These are phyloP conservation scores for Aspergillus tanneri DNA, from an alignment of 2,329 filamentous ascomycete genomes.

Conservation along the genomic window DNA sequence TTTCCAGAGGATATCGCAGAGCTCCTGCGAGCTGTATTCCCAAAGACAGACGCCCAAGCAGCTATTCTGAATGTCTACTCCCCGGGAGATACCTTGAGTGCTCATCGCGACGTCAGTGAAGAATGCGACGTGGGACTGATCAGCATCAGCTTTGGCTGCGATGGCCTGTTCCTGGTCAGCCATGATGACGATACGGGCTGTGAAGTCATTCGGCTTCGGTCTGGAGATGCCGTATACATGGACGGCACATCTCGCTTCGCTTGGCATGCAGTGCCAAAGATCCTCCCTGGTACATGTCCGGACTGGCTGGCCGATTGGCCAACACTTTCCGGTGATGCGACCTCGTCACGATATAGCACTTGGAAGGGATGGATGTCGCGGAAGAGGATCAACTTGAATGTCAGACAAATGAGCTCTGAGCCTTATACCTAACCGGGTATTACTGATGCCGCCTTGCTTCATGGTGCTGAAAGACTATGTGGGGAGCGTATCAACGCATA, in stretches of 20 bases:
- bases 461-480: too few species aligned
- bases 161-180: conserved; percentile 82
- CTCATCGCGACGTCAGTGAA: conserved; percentile 93
- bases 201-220: conserved; percentile 65
- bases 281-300: conserved; percentile 77
- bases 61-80: conserved; percentile 94
- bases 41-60: conserved; percentile 75
- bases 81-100: conserved; percentile 83
- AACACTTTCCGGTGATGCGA: conserved; percentile 40
- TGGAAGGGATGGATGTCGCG: conserved; percentile 87
- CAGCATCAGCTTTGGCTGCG: conserved; percentile 85
- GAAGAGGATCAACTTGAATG: conserved; percentile 89
- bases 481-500: too few species aligned
- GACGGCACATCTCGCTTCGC: conserved; percentile 75
- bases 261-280: conserved; percentile 93
- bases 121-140: conserved; percentile 73
- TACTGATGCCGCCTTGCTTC: too few species aligned
- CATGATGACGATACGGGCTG: conserved; percentile 53
- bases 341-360: conserved; percentile 51
- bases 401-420: conserved; percentile 69
- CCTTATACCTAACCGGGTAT: not conserved
- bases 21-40: conserved; percentile 70
- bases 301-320: conserved; percentile 74
- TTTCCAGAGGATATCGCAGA: conserved; percentile 73
- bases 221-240: conserved; percentile 92